Base-by-base conservation (phyloP, 2,329 filamentous ascomycete genomes). In the Claviceps cyperi region DNA sequence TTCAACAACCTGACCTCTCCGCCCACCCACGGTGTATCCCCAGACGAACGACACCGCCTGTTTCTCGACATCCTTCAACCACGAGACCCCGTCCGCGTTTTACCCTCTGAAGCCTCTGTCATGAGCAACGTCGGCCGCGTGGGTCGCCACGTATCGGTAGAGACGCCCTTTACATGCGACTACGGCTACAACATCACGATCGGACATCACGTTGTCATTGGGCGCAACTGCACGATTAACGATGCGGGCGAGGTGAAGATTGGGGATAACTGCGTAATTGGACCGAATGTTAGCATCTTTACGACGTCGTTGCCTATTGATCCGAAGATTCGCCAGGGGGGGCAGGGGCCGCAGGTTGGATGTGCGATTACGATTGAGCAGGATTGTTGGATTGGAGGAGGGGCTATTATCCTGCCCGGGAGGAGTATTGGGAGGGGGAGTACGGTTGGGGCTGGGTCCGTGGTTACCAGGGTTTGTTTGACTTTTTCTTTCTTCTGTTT, bases 181-280 rank as follows among this genome's bases (percentile, higher is more conserved):
- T 96, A 96, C 60, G 92, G 92, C 0, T 97, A 95, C 69, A 97
- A 98, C 64, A 84, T 97, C 58, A 77, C 78, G 46, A 85, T 98
- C 56, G 90, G 86, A 13, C 83, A 90, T 57, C 83, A 92, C 55
- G 87, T 94, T 2, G 78, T 83, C 50, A 85, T 98, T 56, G 86
- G 84, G 17, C 78, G 86, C 50, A 85, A 87, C 59, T 96, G 90
- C 65, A 83, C 81, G 24, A 83, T 97, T 60, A 80, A 90, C 50
- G 92, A 98, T 63, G 83, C 89, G n/a, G 85, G 83, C 62, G 76
- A 82, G 55, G 84, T 97, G 53, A 80, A 73, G 45, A 89, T 97
- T 59, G 90, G 90, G 2, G 79, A 86, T 53, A 80, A 86, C 52
- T 81, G 79, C 48, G 77, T 84, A 61, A 83, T 90, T 55, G 88